Base-by-base conservation (phyloP, 1,284 basidiomycete genomes). In the Trametes polyzona region DNA sequence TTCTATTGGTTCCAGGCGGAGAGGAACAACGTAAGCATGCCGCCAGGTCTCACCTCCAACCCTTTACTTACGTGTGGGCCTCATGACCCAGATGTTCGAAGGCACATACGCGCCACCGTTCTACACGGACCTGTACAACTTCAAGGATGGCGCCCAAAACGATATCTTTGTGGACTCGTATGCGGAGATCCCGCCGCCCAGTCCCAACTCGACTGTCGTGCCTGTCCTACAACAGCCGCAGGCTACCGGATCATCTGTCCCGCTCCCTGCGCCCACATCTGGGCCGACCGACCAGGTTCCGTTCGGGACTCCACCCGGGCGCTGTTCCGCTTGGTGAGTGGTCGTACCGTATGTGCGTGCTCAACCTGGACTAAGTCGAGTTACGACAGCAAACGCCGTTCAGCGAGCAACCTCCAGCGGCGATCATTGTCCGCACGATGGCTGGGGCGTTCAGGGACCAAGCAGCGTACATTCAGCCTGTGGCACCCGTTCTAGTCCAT, bases 1-100 rank as follows among this genome's bases (percentile, higher is more conserved):
- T 73, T 87, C 39, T 88, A 88, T 65, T 88, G 87, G 87, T 78
- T 78, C 67, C 84, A 88, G 67, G 65, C 65, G 0, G 83, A 87
- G 62, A 61, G 74, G 17, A 87, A 86, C 70, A 88, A 84, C 59
- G 83, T 83, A 23, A n/a, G n/a, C n/a, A n/a, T 27, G 52, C 37
- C 12, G 26, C 36, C 30, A 12, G 21, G 26, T 42, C 49, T 11
- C 37, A 1, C 3, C 24, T 40, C 32, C 9, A 33, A 6, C 14
- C 3, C 16, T 14, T 40, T 39, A 19, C 23, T 41, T 23, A 27
- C 58, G 10, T 32, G n/a, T 33, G 21, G 19, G 2, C 16, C 11
- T 47, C 1, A 24, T 29, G 17, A 16, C 26, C 9, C 17, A 83
- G 80, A 81, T 84, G 76, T 82, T 82, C 61, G 83, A 85, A 68